Evolutionary conservation across 257 asterid species (phyloP), one percentile per base, ranked within the genome.

Genomic region (Oldenlandia corymbosa): DNA sequence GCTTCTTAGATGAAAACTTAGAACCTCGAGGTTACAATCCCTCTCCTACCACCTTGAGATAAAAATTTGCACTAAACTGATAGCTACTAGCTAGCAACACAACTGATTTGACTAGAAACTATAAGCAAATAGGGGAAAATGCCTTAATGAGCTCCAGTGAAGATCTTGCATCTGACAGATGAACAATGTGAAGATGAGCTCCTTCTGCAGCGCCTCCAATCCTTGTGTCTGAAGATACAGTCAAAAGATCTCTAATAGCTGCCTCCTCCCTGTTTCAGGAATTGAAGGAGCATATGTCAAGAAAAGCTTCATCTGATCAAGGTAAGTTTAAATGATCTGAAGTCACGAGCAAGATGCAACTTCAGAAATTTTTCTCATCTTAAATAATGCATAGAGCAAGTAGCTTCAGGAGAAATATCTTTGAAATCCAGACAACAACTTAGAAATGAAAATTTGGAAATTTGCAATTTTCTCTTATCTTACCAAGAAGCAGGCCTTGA

Each of bases 131-230:
- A 66, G 62, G 42, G 31, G 26, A 10, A 17, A 51, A n/a, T 61
- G 87, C 99, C 96, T 82, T 92, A 34, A 92, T 79, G 66, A 92
- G 95, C 68, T 84, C 69, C 42, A 92, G 75, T 45, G 99, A 92
- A 66, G 90, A 68, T 69, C 86, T 75, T 58, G 99, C 83, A 84
- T 92, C 99, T 14, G 96, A 78, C 58, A 92, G 76, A 77, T 92
- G 99, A 72, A 92, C 99, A 60, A 92, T 76, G 77, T 92, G 97
- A 61, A 92, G 94, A 74, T 92, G 96, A 70, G 95, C 97, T 55
- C 99, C 97, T 78, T 92, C 99, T 28, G 91, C 81, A 58, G 88
- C 58, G 48, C 95, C 96, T 60, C 97, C 99, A 3, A 69, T 58
- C 72, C 82, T 69, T 5, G 97, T 87, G 72, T 85, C 83, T 68